Percentiles rank a stretch among this genome's conserved stretches.
Conservation (phyloP, 2,329 filamentous ascomycete genomes). For the Stachybotrys chlorohalonatus region DNA sequence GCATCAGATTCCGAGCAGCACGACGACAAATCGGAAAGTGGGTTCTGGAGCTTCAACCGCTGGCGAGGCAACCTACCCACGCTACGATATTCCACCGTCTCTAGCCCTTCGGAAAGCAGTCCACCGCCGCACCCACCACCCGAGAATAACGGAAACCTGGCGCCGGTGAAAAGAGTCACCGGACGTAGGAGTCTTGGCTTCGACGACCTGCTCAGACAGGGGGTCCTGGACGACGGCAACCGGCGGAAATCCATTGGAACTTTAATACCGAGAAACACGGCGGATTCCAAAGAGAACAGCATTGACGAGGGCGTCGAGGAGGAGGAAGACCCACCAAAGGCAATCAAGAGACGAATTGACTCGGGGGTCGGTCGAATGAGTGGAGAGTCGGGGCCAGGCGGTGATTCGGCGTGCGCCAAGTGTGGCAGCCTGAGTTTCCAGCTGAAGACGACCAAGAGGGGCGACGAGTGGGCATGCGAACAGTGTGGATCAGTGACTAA, state of each 20-base stretch:
- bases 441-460: slow-evolving; percentile 3
- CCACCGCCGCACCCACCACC: background rate
- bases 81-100: slow-evolving; percentile 18
- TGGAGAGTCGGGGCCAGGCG: slow-evolving; percentile 13
- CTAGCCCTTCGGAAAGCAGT: slow-evolving; percentile 8
- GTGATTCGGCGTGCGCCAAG: slow-evolving; percentile 4
- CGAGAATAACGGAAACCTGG: background rate
- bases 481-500: background rate
- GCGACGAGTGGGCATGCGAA: slow-evolving; percentile 5
- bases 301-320: slow-evolving; percentile 10
- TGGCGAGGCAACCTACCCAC: slow-evolving; percentile 36
- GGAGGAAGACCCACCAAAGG: slow-evolving; percentile 7
- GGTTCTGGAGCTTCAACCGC: slow-evolving; percentile 50
- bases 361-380: slow-evolving; percentile 23
- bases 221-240: slow-evolving; percentile 12
- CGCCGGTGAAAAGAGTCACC: slow-evolving; percentile 6
- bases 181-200: slow-evolving; percentile 20
- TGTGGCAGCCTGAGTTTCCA: slow-evolving; percentile 4
- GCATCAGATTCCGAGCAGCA: slow-evolving; percentile 23
- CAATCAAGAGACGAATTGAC: slow-evolving; percentile 20
- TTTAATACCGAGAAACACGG: slow-evolving; percentile 10
- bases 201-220: slow-evolving; percentile 16
- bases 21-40: slow-evolving; percentile 30
- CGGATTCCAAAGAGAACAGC: slow-evolving; percentile 8
- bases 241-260: slow-evolving; percentile 20